A percentile compares a stretch with the other conserved stretches of the same genome.
Evolutionary conservation across 306 rosid genomes (phyloP).

Genomic region (Pyrus communis): DNA sequence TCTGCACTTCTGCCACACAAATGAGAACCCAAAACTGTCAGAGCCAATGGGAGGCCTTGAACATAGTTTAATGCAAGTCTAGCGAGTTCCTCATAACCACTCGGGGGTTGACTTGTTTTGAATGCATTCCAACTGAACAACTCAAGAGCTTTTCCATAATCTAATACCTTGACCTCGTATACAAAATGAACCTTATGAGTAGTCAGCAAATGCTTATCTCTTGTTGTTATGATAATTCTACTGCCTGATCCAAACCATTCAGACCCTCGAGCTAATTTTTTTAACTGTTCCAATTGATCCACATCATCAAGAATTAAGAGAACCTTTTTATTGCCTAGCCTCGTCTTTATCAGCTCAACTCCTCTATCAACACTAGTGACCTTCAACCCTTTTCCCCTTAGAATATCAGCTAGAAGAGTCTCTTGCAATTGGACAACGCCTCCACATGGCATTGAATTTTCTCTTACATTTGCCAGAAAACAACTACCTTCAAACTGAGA

Average conservation of each 20-base stretch:
- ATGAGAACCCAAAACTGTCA: too few species aligned
- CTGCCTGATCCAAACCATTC: neutral
- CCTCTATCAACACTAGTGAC: neutral
- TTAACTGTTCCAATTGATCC: neutral
- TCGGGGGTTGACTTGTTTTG: neutral
- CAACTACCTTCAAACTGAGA: neutral
- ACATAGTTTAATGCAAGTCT: constrained; percentile 7
- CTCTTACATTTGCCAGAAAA: neutral
- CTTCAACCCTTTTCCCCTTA: neutral
- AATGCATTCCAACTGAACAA: neutral
- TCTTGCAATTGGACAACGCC: neutral
- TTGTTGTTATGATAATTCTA: neutral
- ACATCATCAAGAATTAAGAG: neutral
- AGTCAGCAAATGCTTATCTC: neutral
- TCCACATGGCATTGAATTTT: neutral
- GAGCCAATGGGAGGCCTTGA: too few species aligned
- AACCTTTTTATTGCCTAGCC: neutral
- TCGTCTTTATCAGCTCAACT: neutral
- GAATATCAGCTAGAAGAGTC: neutral
- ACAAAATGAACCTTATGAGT: neutral
- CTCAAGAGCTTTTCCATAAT: neutral
- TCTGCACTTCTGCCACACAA: too few species aligned
- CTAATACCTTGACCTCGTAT: neutral
- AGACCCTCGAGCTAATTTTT: neutral
- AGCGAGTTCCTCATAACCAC: neutral